Base-by-base conservation (phyloP, 305 asterid species). In the Petunia hybrid region DNA sequence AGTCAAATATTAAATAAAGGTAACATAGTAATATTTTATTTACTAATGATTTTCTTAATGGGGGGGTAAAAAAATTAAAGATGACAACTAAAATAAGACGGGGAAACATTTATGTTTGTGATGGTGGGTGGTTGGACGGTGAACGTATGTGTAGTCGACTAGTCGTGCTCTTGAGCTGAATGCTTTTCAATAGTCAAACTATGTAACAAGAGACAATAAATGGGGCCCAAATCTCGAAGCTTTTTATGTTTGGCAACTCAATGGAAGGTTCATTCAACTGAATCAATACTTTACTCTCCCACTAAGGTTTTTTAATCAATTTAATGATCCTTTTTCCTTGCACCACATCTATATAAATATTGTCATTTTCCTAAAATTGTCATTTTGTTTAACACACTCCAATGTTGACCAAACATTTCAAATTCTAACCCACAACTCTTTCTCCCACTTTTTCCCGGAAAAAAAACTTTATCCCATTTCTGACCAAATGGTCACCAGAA, bases 381-480 rank as follows among this genome's bases (percentile, higher is more conserved):
- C 78, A 31, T 51, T 35, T 73, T 48, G 12, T 35, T 51, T n/a
- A n/a, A 5, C 67, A 36, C 78, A 42, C 55, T 22, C 71, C 22
- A 64, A 55, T 60, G 77, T 59, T 43, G 69, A 68, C 84, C 78
- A 53, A 73, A 70, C 36, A 51, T 39, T 64, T 35, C 36, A 80
- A 61, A 56, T 36, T 75, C 60, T 40, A 43, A 80, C n/a, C 80
- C 53, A 14, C 79, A 55, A 6, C 4, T 43, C 1, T 38, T 31
- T 41, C 38, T 16, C 36, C 53, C 66, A 51, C 10, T 65, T 39
- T 16, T 56, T 10, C 6, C 76, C 65, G 82, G 77, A 76, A 22
- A 80, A n/a, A n/a, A 61, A 57, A 45, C 51, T 45, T 3, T 48
- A 48, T 14, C 36, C 31, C 77, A 63, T 85, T 60, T 80, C 84